A percentile compares a stretch with the other conserved stretches of the same genome.
Evolutionary conservation across 140 eudicot genomes (phyloP).

Genomic region (Senecio squalidus): DNA sequence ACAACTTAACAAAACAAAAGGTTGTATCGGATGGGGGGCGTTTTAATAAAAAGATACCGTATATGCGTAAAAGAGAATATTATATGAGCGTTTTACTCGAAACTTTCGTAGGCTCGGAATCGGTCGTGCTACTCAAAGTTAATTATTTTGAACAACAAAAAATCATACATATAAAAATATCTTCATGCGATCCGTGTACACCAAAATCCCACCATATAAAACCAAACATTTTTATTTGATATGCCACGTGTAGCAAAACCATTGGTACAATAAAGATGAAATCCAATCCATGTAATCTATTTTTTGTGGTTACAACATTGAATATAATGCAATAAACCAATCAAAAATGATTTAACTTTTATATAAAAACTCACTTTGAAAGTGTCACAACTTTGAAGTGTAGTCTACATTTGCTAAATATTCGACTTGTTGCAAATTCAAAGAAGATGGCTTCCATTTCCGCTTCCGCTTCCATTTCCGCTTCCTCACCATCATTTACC

Average conservation of each 20-base stretch:
- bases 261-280: slow-evolving; percentile 51
- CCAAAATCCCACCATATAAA: not conserved
- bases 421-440: slow-evolving; percentile 18
- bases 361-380: slow-evolving; percentile 22
- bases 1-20: too few species aligned
- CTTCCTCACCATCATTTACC: slow-evolving; percentile 27
- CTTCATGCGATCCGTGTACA: not conserved
- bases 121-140: too few species aligned
- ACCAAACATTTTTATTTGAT: slow-evolving; percentile 29
- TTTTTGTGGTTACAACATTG: slow-evolving; percentile 53
- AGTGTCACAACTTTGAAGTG: slow-evolving; percentile 21
- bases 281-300: slow-evolving; percentile 47
- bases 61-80: too few species aligned
- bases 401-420: not conserved
- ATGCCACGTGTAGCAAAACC: slow-evolving; percentile 52
- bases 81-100: too few species aligned
- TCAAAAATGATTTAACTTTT: slow-evolving; percentile 16
- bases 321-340: slow-evolving; percentile 17
- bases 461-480: slow-evolving; percentile 39
- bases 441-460: slow-evolving; percentile 39
- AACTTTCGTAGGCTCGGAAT: too few species aligned
- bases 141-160: too few species aligned
- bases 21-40: too few species aligned
- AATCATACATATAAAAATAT: too few species aligned
- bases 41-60: too few species aligned